Evolutionary conservation across 306 rosid species (phyloP).

Genomic region (Vigna nakashimae): DNA sequence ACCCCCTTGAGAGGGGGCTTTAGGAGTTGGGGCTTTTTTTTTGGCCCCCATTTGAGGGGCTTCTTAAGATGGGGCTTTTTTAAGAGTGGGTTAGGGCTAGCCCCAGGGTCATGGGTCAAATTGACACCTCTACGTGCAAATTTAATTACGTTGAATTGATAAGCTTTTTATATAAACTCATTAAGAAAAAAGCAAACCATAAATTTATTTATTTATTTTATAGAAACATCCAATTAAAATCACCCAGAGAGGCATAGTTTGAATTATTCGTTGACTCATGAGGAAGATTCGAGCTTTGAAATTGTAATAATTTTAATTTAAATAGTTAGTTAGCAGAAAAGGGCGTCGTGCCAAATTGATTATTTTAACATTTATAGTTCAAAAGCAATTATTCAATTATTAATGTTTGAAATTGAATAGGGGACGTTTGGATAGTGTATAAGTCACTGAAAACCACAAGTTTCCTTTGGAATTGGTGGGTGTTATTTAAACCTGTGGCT

Average conservation of each 20-base stretch:
- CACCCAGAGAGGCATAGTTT: neutral
- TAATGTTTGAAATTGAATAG: neutral
- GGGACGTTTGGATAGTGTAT: neutral
- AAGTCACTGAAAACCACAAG: slow-evolving; percentile 1
- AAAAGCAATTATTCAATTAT: neutral
- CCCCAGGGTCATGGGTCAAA: too few species aligned
- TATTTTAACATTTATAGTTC: slow-evolving; percentile 3
- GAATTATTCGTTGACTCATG: slow-evolving; percentile 19
- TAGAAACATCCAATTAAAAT: neutral
- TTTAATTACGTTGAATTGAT: too few species aligned
- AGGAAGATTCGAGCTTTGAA: neutral
- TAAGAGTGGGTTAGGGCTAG: too few species aligned
- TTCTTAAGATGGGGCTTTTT: too few species aligned
- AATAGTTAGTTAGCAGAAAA: neutral
- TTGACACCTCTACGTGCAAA: too few species aligned
- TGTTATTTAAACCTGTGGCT: neutral
- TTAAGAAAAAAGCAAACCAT: neutral
- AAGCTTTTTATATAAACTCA: neutral
- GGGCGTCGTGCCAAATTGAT: neutral
- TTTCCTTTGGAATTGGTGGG: neutral
- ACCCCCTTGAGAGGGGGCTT: too few species aligned
- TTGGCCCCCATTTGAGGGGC: too few species aligned
- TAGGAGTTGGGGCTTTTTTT: too few species aligned
- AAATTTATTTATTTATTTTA: too few species aligned
- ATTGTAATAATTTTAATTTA: neutral